These are phyloP conservation scores for Pinus tabuliformis DNA, from an alignment of 75 land plant genomes.

Conservation along the genomic window DNA sequence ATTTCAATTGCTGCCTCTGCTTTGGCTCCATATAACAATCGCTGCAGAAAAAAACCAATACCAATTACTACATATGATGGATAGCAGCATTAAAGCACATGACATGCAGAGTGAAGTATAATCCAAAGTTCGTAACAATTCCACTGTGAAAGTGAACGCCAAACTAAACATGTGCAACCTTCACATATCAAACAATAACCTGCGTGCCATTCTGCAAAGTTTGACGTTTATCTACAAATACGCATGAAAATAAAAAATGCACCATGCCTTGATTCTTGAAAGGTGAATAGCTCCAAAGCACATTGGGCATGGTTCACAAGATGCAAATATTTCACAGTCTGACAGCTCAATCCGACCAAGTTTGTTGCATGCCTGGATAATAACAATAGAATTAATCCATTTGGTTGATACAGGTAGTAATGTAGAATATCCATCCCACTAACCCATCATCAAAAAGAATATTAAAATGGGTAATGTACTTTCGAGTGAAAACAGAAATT, in stretches of 20 bases:
- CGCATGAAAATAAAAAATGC: not conserved
- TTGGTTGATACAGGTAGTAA: not conserved
- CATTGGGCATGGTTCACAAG: constrained; percentile 99
- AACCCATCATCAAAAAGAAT: not conserved
- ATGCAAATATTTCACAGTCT: constrained; percentile 92
- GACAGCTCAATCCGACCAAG: constrained; percentile 79
- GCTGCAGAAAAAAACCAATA: constrained; percentile 31
- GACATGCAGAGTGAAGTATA: not conserved
- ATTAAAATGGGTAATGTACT: not conserved
- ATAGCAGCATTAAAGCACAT: not conserved
- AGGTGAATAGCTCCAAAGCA: constrained; percentile 98
- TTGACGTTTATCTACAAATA: not conserved
- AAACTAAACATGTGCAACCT: no score
- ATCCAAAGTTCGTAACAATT: not conserved
- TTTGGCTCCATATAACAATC: constrained; percentile 94
- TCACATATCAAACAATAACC: no score
- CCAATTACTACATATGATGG: not conserved
- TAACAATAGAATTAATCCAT: not conserved
- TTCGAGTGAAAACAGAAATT: not conserved
- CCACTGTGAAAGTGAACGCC: no score
- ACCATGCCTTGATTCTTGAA: constrained; percentile 78
- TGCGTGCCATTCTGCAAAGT: not conserved
- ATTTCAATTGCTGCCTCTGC: constrained; percentile 96
- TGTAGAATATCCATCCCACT: not conserved
- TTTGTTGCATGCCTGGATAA: constrained; percentile 63